A percentile compares a stretch with the other conserved stretches of the same genome.
Evolutionary conservation across 2,329 filamentous ascomycete genomes (phyloP).

Genomic region (Pyrenochaeta sp.): DNA sequence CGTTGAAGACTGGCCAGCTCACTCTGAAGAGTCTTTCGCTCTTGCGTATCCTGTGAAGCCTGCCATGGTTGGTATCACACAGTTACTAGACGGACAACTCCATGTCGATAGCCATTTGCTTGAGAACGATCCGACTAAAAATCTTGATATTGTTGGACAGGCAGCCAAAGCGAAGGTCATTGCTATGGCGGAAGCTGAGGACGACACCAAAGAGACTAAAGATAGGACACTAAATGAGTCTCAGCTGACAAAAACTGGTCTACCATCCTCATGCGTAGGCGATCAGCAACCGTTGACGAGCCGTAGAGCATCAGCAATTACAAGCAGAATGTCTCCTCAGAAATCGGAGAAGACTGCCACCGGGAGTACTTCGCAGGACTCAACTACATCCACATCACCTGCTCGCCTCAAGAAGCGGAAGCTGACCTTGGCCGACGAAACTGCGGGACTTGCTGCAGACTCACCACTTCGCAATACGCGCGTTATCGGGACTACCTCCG

Average conservation of each 20-base stretch:
- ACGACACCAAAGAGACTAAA: slow-evolving; percentile 14
- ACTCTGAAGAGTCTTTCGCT: slow-evolving; percentile 71
- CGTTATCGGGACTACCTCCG: slow-evolving; percentile 81
- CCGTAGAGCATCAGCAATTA: slow-evolving; percentile 28
- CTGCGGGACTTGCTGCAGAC: slow-evolving; percentile 45
- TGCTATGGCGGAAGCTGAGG: slow-evolving; percentile 34
- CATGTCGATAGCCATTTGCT: slow-evolving; percentile 56
- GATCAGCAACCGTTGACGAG: slow-evolving; percentile 47
- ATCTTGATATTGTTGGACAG: slow-evolving; percentile 39
- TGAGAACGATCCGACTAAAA: slow-evolving; percentile 33
- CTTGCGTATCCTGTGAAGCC: slow-evolving; percentile 60
- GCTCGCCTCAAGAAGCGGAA: slow-evolving; percentile 40
- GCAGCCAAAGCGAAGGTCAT: slow-evolving; percentile 35
- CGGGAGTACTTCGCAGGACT: background rate
- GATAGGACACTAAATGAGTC: slow-evolving; percentile 6
- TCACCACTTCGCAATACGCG: slow-evolving; percentile 67
- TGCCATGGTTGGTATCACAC: slow-evolving; percentile 65
- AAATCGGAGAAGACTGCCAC: slow-evolving; percentile 19
- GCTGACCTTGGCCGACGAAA: slow-evolving; percentile 41
- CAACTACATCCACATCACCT: slow-evolving; percentile 17
- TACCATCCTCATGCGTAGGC: slow-evolving; percentile 52
- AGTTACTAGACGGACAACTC: slow-evolving; percentile 64
- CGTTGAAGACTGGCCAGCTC: slow-evolving; percentile 71
- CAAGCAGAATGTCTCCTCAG: slow-evolving; percentile 30
- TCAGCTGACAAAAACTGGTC: slow-evolving; percentile 45